Conservation (phyloP, 306 rosid genomes). For the Alnus rubra region DNA sequence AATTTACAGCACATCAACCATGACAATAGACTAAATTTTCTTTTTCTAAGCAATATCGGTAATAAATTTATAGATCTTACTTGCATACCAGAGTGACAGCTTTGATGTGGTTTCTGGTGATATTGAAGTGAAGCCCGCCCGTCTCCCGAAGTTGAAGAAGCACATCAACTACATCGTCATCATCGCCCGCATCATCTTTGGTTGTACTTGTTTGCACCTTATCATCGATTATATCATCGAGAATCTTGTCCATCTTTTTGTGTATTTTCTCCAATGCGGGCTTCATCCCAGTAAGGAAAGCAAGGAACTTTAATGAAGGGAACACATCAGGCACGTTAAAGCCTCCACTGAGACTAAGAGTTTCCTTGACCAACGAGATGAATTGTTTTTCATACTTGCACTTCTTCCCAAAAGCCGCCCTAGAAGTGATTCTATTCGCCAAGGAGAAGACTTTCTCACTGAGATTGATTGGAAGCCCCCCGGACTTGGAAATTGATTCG, state of each 20-base stretch:
- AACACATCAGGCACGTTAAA: neutral
- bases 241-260: neutral
- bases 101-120: constrained; percentile 19
- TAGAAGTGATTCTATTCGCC: neutral
- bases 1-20: too few species aligned
- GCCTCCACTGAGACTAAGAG: too few species aligned
- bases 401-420: neutral
- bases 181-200: neutral
- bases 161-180: constrained; percentile 10
- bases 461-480: neutral
- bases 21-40: too few species aligned
- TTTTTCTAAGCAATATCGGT: neutral
- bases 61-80: neutral
- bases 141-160: constrained; percentile 6
- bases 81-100: constrained; percentile 4
- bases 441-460: neutral
- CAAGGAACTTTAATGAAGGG: constrained; percentile 12
- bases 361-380: neutral
- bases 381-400: neutral
- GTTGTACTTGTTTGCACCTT: neutral
- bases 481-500: neutral
- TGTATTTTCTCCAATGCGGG: neutral
- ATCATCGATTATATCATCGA: constrained; percentile 13
- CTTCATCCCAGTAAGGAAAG: neutral
- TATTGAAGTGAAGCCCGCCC: neutral